Evolutionary conservation across 164 flowering plant species (phyloP).

Genomic region (Amborella trichopoda): DNA sequence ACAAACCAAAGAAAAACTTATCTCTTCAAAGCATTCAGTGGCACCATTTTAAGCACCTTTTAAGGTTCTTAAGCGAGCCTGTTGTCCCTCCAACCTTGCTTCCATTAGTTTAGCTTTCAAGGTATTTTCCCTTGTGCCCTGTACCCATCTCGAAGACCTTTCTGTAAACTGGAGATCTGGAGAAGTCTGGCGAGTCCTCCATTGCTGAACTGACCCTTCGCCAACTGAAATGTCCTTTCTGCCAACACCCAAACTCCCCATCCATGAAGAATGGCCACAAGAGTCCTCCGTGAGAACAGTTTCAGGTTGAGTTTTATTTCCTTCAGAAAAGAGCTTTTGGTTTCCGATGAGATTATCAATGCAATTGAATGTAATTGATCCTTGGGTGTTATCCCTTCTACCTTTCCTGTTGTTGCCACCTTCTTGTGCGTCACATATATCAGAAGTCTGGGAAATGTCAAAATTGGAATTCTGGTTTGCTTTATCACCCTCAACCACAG

Average conservation of each 20-base stretch:
- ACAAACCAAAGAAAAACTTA: too few species aligned
- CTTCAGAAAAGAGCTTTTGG: slow-evolving; percentile 26
- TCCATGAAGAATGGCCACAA: slow-evolving; percentile 15
- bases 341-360: slow-evolving; percentile 25
- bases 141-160: slow-evolving; percentile 22
- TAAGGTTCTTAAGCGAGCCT: slow-evolving; percentile 25
- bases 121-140: slow-evolving; percentile 32
- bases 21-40: too few species aligned
- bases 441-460: slow-evolving; percentile 9
- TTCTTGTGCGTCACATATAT: slow-evolving; percentile 13
- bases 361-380: too few species aligned
- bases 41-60: slow-evolving; percentile 12
- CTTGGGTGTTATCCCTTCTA: slow-evolving; percentile 15
- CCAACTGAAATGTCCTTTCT: not conserved
- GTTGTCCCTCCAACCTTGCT: slow-evolving; percentile 58
- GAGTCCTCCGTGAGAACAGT: slow-evolving; percentile 21
- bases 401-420: slow-evolving; percentile 11
- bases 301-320: slow-evolving; percentile 22
- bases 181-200: slow-evolving; percentile 30
- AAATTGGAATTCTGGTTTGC: slow-evolving; percentile 9
- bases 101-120: slow-evolving; percentile 70
- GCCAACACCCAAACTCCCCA: slow-evolving; percentile 13
- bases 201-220: slow-evolving; percentile 30
- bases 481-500: slow-evolving; percentile 8
- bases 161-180: slow-evolving; percentile 33